Percentiles rank a stretch among this genome's conserved stretches.
These are phyloP conservation scores for Yarrowia phangngaensis DNA, from an alignment of 805 yeast species.

Conservation along the genomic window DNA sequence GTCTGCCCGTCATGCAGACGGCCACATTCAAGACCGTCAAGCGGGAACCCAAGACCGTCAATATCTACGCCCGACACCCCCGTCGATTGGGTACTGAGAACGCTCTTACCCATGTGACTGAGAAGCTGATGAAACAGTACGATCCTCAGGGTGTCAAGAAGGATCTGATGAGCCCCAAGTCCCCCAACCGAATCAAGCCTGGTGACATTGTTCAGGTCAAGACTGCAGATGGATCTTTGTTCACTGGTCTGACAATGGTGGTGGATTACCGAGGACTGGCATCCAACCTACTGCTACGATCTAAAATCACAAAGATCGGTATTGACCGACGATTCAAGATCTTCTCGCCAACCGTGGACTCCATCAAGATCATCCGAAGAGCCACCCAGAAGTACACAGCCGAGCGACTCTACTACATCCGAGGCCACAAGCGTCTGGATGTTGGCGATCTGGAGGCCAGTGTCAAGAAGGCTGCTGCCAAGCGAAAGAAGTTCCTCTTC, in stretches of 20 bases:
- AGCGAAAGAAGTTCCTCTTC: conserved; percentile 27
- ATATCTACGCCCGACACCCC: conserved; percentile 39
- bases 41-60: conserved; percentile 29
- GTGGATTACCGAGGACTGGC: conserved; percentile 69
- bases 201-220: conserved; percentile 80
- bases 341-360: conserved; percentile 71
- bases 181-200: conserved; percentile 55
- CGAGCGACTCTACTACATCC: conserved; percentile 85
- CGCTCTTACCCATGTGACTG: conserved; percentile 46
- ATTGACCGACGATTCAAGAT: conserved; percentile 79
- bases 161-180: conserved; percentile 47
- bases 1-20: conserved; percentile 23
- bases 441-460: conserved; percentile 37
- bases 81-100: conserved; percentile 37
- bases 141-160: conserved; percentile 73
- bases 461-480: conserved; percentile 34
- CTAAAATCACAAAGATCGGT: conserved; percentile 75
- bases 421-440: conserved; percentile 48
- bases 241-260: conserved; percentile 75
- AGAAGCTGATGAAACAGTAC: conserved; percentile 52
- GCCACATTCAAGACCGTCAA: conserved; percentile 8
- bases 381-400: conserved; percentile 69
- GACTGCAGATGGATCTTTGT: conserved; percentile 55
- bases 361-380: conserved; percentile 72
- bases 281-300: conserved; percentile 75